Evolutionary conservation across 495 filamentous ascomycete genomes (phyloP).

Genomic region (Elasticomyces elasticus): DNA sequence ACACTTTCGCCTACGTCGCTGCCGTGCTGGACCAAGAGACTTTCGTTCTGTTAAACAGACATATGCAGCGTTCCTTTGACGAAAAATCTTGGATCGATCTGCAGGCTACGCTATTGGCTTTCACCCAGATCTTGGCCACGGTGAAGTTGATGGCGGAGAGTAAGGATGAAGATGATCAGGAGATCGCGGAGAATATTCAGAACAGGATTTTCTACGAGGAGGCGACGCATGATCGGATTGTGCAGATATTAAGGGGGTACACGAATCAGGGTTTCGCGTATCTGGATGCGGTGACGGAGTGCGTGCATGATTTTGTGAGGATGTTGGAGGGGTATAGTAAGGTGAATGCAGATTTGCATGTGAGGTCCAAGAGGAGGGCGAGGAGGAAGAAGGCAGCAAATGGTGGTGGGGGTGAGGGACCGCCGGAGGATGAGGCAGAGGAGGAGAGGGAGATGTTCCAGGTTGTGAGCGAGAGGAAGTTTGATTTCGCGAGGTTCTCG

Average conservation of each 20-base stretch:
- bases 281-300: slow-evolving; percentile 83
- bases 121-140: slow-evolving; percentile 77
- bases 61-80: slow-evolving; percentile 68
- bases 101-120: slow-evolving; percentile 82
- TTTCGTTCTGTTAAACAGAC: slow-evolving; percentile 74
- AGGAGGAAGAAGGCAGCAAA: slow-evolving; percentile 48
- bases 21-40: slow-evolving; percentile 85
- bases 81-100: slow-evolving; percentile 79
- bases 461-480: slow-evolving; percentile 71
- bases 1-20: slow-evolving; percentile 78
- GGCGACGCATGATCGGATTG: slow-evolving; percentile 75
- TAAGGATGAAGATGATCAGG: slow-evolving; percentile 80
- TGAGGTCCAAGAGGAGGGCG: slow-evolving; percentile 64
- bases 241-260: slow-evolving; percentile 67
- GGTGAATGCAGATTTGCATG: slow-evolving; percentile 85
- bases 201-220: slow-evolving; percentile 98
- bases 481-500: slow-evolving; percentile 81
- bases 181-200: slow-evolving; percentile 95
- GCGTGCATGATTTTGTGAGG: slow-evolving; percentile 80
- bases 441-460: slow-evolving; percentile 48
- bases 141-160: slow-evolving; percentile 89
- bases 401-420: slow-evolving; percentile 22
- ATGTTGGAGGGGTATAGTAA: slow-evolving; percentile 91
- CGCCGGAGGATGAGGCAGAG: slow-evolving; percentile 18
- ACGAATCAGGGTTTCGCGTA: slow-evolving; percentile 93